Base-by-base conservation (phyloP, 768 basidiomycete genomes). In the Fomitopsis pulvina region DNA sequence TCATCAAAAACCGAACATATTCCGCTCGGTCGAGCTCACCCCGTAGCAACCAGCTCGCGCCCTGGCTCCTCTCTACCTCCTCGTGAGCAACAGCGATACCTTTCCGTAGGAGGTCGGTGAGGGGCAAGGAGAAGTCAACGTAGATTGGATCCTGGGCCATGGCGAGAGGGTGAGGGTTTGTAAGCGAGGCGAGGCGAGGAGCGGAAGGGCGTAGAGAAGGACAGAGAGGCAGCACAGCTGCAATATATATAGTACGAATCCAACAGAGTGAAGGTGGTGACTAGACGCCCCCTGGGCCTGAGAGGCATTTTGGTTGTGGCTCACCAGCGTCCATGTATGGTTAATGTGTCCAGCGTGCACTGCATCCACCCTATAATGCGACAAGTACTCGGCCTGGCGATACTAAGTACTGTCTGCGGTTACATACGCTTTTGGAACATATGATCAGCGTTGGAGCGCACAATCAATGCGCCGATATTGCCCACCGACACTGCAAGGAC, bases 1-100 rank as follows among this genome's bases (percentile, higher is more conserved):
- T 80, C 71, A 88, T 81, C 39, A 88, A 71, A 66, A 80, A 85
- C 42, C 76, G 73, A 14, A 81, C 66, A 63, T 90, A 90, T 60
- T 87, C 85, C 38, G 77, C 73, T 61, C 75, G 74, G 47, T 72
- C 68, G 29, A 87, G 71, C 50, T 75, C 70, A 9, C 85, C 85
- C 47, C 74, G 74, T 20, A 78, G 70, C 37, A 88, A 69, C 41
- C 75, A 75, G 41, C 66, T 67, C 1, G 81, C 85, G 24, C 77
- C 83, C 22, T 72, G 63, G 56, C 78, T 81, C 51, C 75, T 72
- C 57, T 78, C 78, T 18, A 79, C 79, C 11, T 68, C 63, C 48
- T 80, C 76, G 60, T 87, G 87, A 7, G 79, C 78, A 47, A 52
- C 39, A 27, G 63, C 61, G 10, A 75, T 77, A n/a, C 69, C 71